Conservation (phyloP, 2,329 filamentous ascomycete species). For the Aureobasidium namibiae region DNA sequence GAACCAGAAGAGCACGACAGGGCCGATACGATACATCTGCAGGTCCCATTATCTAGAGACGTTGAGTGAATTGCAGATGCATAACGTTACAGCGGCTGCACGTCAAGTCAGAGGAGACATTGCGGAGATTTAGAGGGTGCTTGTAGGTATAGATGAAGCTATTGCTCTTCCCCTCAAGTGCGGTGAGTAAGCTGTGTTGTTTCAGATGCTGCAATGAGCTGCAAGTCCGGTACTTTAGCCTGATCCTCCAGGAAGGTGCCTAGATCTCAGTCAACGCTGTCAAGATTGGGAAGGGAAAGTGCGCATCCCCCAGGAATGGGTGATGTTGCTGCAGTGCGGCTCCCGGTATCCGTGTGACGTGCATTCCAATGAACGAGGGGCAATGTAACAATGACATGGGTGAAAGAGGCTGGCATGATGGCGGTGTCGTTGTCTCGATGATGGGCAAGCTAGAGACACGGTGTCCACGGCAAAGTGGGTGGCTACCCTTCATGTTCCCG, state of each 20-base stretch:
- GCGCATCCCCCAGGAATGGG: slow-evolving; percentile 6
- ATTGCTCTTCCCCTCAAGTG: slow-evolving; percentile 1
- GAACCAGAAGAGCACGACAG: not conserved
- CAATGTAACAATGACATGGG: slow-evolving; percentile 12
- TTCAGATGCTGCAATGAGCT: slow-evolving; percentile 3
- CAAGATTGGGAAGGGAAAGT: not conserved
- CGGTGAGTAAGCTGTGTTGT: slow-evolving; percentile 6
- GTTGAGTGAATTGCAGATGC: slow-evolving; percentile 1
- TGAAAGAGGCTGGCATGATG: not conserved
- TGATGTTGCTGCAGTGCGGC: not conserved
- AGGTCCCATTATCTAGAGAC: slow-evolving; percentile 5
- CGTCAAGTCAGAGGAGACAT: not conserved
- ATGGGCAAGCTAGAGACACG: not conserved
- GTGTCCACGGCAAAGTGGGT: not conserved
- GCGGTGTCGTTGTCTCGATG: not conserved
- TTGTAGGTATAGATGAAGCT: not conserved
- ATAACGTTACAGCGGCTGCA: slow-evolving; percentile 9
- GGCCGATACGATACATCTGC: not conserved
- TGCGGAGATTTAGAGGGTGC: slow-evolving; percentile 2
- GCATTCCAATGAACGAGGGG: slow-evolving; percentile 6
- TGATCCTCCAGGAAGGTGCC: not conserved
- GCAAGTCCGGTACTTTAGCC: slow-evolving; percentile 7
- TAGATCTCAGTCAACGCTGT: not conserved
- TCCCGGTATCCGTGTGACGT: slow-evolving; percentile 7
- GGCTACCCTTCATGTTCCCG: not conserved